Base-by-base conservation (phyloP, 441 rosid species). In the Dalechampia spathulata region DNA sequence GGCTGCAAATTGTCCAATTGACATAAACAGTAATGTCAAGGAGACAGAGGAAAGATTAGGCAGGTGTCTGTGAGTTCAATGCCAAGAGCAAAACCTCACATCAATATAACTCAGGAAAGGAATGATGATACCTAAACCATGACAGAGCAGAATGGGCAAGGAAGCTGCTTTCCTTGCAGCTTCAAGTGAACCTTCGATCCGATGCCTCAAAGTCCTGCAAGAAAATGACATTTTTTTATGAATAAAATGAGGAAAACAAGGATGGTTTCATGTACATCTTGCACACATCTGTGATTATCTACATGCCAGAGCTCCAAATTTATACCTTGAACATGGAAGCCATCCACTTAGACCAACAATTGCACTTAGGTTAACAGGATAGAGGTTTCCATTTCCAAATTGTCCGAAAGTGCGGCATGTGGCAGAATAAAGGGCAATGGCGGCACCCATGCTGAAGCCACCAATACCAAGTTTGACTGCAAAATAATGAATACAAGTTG, bases 401-500 rank as follows among this genome's bases (percentile, higher is more conserved):
- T 89, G 81, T 38, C 88, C 82, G 6, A 61, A 72, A 45, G 82
- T 67, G 64, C 72, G 85, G 80, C 95, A 89, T 40, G 79, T 78
- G 47, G 94, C 96, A 55, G 94, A 83, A 68, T 89, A 89, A 16
- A 92, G 72, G 36, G 97, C 60, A 34, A 90, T 78, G 47, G 88
- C 99, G 7, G 97, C 94, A 60, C 99, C 99, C 99, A 90, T 87
- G 68, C 96, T 90, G 84, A 90, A 90, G 55, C 98, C 98, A 61
- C 98, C 98, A 68, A 92, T 66, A 50, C 94, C 99, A 52, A 92
- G 80, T 79, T 87, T 88, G 58, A 92, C 99, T 92, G 81, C 36
- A 49, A 67, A n/a, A n/a, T n/a, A n/a, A n/a, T n/a, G n/a, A n/a
- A n/a, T n/a, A n/a, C n/a, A n/a, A n/a, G n/a, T n/a, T n/a, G n/a